These are phyloP conservation scores for Astrothelium subdiscretum DNA, from an alignment of 495 filamentous ascomycete species.

Conservation along the genomic window DNA sequence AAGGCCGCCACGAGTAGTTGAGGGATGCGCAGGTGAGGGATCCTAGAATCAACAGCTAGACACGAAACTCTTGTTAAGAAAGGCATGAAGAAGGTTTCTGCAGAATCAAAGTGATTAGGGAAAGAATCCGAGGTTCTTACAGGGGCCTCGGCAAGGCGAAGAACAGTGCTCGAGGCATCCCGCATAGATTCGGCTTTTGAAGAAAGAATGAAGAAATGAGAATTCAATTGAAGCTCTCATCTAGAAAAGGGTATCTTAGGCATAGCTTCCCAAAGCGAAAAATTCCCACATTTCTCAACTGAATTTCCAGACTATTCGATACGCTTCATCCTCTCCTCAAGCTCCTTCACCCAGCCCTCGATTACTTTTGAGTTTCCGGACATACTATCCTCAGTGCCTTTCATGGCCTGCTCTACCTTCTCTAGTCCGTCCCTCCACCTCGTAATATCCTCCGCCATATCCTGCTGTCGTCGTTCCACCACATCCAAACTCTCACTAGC, in stretches of 20 bases:
- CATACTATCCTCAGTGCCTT: slow-evolving; percentile 55
- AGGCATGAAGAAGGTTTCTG: too few species aligned
- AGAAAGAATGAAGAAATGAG: too few species aligned
- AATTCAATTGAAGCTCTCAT: too few species aligned
- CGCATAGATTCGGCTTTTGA: too few species aligned
- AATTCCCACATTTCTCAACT: not conserved
- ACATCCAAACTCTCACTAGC: slow-evolving; percentile 67
- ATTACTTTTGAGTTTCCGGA: slow-evolving; percentile 67
- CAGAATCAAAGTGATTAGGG: too few species aligned
- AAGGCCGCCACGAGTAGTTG: too few species aligned
- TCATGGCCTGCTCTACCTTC: slow-evolving; percentile 64
- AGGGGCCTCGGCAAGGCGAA: too few species aligned
- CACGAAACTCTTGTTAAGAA: not conserved
- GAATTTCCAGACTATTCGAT: not conserved
- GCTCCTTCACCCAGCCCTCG: slow-evolving; percentile 75
- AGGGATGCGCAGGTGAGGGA: too few species aligned
- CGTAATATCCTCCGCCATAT: slow-evolving; percentile 72
- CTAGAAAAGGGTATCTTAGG: not conserved
- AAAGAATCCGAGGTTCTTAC: too few species aligned
- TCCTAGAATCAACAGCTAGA: not conserved
- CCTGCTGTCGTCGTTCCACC: slow-evolving; percentile 66
- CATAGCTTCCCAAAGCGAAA: not conserved
- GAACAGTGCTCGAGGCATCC: too few species aligned
- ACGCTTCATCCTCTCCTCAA: slow-evolving; percentile 43
- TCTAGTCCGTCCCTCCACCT: slow-evolving; percentile 75